Base-by-base conservation (phyloP, 345 rosid species). In the Turritis glabra region DNA sequence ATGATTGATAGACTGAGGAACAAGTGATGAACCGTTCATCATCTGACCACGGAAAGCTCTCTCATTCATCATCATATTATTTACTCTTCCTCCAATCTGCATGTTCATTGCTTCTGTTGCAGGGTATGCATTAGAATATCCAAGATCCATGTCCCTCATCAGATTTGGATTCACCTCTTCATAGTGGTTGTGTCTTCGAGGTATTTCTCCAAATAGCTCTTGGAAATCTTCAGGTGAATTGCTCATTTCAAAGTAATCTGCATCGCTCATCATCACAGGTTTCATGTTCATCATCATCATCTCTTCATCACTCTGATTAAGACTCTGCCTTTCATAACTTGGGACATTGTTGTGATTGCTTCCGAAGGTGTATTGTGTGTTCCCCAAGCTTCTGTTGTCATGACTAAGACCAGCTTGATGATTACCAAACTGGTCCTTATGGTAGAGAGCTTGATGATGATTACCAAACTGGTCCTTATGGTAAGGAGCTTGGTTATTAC, bases 41-140 rank as follows among this genome's bases (percentile, higher is more conserved):
- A 60, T 67, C 62, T 14, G 46, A 6, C 18, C 46, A 5, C 6
- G 17, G 26, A 66, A 58, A 40, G 15, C 60, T 57, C 67, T 74
- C 67, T 48, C 73, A 37, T 57, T 74, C 67, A 58, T 43, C 64
- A 59, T 43, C 75, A 69, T 62, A 69, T 54, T 33, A 44, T 76
- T 69, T 3, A 19, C 17, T 43, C 79, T 76, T 69, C 46, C 71
- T 46, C 25, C 67, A 21, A 64, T 29, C 32, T 33, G 35, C 80
- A 64, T 69, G 40, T 64, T 77, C 80, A 64, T 64, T 47, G 76
- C 10, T 57, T 65, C 73, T 71, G 56, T n/a, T 57, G 73, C 71
- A 55, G 76, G 71, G 76, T 77, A 77, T 22, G 37, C 55, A 64
- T 57, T 77, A 29, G 73, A 22, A 64, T 64, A 77, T 18, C 77